Base-by-base conservation (phyloP, 495 filamentous ascomycete genomes). In the Neurospora terricola region DNA sequence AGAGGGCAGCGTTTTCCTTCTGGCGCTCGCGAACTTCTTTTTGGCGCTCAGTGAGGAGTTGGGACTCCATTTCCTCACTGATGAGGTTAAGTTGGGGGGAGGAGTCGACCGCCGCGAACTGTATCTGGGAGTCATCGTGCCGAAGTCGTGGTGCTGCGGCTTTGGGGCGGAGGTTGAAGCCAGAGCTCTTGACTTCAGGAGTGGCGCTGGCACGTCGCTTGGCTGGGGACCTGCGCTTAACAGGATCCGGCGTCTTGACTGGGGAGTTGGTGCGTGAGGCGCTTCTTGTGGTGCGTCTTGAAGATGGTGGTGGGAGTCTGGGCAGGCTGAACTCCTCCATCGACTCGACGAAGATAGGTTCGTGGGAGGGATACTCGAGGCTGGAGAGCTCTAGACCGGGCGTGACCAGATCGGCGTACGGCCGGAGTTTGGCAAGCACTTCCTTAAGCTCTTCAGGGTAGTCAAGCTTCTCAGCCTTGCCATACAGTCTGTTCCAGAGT, bases 91-190 rank as follows among this genome's bases (percentile, higher is more conserved):
- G 73, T 3, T 81, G 81, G 5, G 89, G 86, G 0, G 90, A 88
- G 5, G 87, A 88, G 12, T 87, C 86, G 69, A 94, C 89, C 1
- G 89, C 79, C 7, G 89, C 87, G 76, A 94, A 96, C 62, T 93
- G 84, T 39, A 95, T 85, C 74, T 94, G 92, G 6, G 93, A 94
- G 79, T 94, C 87, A 75, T 94, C 87, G 76, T 96, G 93, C 37
- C 90, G 86, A 37, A 88, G 81, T 34, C 83, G 86, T 4, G 83
- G 79, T 23, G 78, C 78, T 2, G 70, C 14, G 0, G 12, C 54
- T 18, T 66, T 73, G 38, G 70, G 77, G 2, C 75, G 80, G 9
- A 72, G 73, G 9, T 62, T 77, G 43, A 30, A 69, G 73, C 69
- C 69, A 34, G 59, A 73, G 36, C 39, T 45, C 30, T 75, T 77